Evolutionary conservation across 352 stramenopile genomes (phyloP), one percentile per base, ranked within the genome.

Genomic region (Phytophthora brassicae): DNA sequence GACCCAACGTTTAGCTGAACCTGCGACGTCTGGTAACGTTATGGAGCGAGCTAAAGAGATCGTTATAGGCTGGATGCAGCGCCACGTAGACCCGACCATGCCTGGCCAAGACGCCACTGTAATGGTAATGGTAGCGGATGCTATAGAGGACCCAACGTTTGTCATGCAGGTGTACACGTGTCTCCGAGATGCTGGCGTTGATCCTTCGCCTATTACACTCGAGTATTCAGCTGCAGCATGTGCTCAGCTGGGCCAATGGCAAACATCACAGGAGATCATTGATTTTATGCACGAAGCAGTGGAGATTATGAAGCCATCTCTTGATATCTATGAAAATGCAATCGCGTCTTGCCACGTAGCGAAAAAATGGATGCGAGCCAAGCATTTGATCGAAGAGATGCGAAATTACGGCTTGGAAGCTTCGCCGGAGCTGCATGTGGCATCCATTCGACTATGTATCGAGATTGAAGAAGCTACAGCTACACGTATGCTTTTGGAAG

Each of bases 121-220:
- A 16, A 86, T 92, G 77, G 77, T 82, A 58, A 92, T 92, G 83
- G 75, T 90, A 19, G 79, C 81, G 1, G 71, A 89, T 48, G 79
- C 77, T 8, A 73, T 85, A 58, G 47, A 87, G 26, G 74, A 89
- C 61, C 59, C 39, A 63, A 24, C n/a, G n/a, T 88, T 90, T 35
- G 75, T 88, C 3, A 53, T 88, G 36, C 51, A 79, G 19, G 81
- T 90, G 47, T 92, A 92, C 58, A 60, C 59, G 56, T 73, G 68
- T 53, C 61, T 89, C 17, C 75, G 83, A 1, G 66, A 81, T n/a
- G 75, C 68, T 11, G 62, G 69, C 26, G 83, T 92, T 24, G 68
- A 75, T 4, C 79, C 81, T 38, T 90, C 83, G 36, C 83, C 83
- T 16, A 70, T 89, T 24, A 90, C 83, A 33, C 76, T 90, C 47